These are phyloP conservation scores for Aureobasidium sp. DNA, from an alignment of 2,329 filamentous ascomycete genomes.

Conservation along the genomic window DNA sequence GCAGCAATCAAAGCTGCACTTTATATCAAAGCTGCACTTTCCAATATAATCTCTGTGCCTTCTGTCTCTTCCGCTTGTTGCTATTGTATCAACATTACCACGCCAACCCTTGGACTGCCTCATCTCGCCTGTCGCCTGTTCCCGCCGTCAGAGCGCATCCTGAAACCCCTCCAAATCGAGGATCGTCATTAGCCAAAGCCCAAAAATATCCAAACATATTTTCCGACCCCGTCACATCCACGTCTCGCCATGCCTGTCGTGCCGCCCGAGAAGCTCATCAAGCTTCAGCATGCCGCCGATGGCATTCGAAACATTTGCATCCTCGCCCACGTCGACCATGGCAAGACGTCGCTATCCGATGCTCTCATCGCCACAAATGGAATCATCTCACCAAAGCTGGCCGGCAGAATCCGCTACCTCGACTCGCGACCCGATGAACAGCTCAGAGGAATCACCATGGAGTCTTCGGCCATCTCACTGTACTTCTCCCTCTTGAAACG, in stretches of 20 bases:
- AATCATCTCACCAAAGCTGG: slow-evolving; percentile 96
- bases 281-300: slow-evolving; percentile 78
- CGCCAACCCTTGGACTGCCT: neutral
- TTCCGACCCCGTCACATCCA: neutral
- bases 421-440: slow-evolving; percentile 96
- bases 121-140: slow-evolving; percentile 10
- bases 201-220: neutral
- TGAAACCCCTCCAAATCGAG: neutral
- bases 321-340: slow-evolving; percentile 92
- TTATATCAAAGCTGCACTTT: neutral
- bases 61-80: neutral
- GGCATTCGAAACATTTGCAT: slow-evolving; percentile 96
- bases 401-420: slow-evolving; percentile 95
- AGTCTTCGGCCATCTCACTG: slow-evolving; percentile 94
- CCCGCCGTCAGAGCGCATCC: slow-evolving; percentile 1
- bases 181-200: neutral
- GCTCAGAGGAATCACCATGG: slow-evolving; percentile 97
- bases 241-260: slow-evolving; percentile 74
- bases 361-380: slow-evolving; percentile 96
- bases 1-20: neutral
- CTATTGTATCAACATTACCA: neutral
- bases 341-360: slow-evolving; percentile 95
- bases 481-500: slow-evolving; percentile 88
- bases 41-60: too few relatives aligned
- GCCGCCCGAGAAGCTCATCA: slow-evolving; percentile 79